phyloP scores from a whole-genome alignment of 768 basidiomycete genomes.

The Boletus subparvulus region DNA sequence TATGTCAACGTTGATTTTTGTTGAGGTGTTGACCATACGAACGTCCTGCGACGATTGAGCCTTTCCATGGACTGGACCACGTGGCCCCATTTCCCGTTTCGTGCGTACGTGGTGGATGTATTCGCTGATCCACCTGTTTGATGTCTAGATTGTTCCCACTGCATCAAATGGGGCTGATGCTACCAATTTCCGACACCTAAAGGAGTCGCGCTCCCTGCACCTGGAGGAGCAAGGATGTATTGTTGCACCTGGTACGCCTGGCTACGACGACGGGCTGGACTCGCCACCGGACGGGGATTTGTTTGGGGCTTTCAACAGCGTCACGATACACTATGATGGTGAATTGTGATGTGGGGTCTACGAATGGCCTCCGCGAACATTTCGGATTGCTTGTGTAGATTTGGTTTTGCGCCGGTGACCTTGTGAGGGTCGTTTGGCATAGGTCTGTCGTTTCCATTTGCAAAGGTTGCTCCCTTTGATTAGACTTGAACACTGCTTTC shows the following conservation, averaged over 20 bases:
- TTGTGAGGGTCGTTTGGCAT: conserved; percentile 5
- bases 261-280: conserved; percentile 46
- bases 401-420: conserved; percentile 2
- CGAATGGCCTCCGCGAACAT: neutral
- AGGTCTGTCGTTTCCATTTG: conserved; percentile 21
- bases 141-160: conserved; percentile 73
- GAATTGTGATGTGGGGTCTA: conserved; percentile 39
- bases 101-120: conserved; percentile 19
- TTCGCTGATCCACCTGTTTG: conserved; percentile 24
- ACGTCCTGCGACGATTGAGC: neutral
- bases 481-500: conserved; percentile 25
- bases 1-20: conserved; percentile 39
- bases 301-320: conserved; percentile 87
- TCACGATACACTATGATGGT: conserved; percentile 85
- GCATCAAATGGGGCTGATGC: conserved; percentile 75
- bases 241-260: conserved; percentile 38
- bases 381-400: conserved; percentile 4
- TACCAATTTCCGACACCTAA: conserved; percentile 85
- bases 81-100: conserved; percentile 12
- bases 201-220: conserved; percentile 90
- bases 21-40: neutral
- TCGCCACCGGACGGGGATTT: conserved; percentile 55
- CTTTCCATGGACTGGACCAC: conserved; percentile 4
- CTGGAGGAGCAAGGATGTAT: conserved; percentile 64
- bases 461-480: conserved; percentile 5